Evolutionary conservation across 108 stramenopile genomes (phyloP).

Genomic region (Cyclotella baltica): DNA sequence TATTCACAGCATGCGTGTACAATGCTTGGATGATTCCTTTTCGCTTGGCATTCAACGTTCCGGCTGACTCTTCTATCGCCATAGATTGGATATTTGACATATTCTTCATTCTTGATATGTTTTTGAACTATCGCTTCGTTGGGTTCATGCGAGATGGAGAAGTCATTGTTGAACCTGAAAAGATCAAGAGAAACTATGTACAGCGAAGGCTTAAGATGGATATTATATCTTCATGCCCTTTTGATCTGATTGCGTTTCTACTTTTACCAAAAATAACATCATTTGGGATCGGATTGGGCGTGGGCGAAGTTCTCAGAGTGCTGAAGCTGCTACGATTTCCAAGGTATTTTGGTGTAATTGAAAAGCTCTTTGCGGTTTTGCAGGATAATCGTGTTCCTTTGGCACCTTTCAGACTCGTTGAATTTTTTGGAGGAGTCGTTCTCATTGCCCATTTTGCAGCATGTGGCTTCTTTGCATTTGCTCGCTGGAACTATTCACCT

Average conservation of each 20-base stretch:
- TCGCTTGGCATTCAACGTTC: conserved; percentile 42
- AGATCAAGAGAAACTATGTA: conserved; percentile 44
- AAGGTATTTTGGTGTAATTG: conserved; percentile 17
- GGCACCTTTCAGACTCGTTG: conserved; percentile 41
- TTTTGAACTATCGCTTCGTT: conserved; percentile 41
- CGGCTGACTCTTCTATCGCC: neutral
- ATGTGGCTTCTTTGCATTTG: conserved; percentile 61
- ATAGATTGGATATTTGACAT: conserved; percentile 57
- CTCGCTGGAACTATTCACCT: conserved; percentile 26
- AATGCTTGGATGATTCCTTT: conserved; percentile 55
- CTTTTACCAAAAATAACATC: conserved; percentile 8
- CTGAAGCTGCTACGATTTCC: conserved; percentile 53
- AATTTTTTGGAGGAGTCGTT: conserved; percentile 51
- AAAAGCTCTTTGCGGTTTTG: conserved; percentile 32
- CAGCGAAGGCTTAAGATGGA: conserved; percentile 36
- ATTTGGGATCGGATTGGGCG: conserved; percentile 4
- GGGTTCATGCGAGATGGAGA: conserved; percentile 55
- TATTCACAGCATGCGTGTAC: conserved; percentile 47
- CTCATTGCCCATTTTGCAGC: conserved; percentile 64
- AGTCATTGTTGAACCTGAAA: conserved; percentile 35
- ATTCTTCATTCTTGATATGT: conserved; percentile 45
- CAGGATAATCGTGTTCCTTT: conserved; percentile 31
- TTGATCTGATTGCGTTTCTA: conserved; percentile 33
- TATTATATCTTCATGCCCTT: conserved; percentile 41
- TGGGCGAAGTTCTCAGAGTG: conserved; percentile 37